phyloP scores from a whole-genome alignment of 805 yeast species.

The Metschnikowia henanensis region DNA sequence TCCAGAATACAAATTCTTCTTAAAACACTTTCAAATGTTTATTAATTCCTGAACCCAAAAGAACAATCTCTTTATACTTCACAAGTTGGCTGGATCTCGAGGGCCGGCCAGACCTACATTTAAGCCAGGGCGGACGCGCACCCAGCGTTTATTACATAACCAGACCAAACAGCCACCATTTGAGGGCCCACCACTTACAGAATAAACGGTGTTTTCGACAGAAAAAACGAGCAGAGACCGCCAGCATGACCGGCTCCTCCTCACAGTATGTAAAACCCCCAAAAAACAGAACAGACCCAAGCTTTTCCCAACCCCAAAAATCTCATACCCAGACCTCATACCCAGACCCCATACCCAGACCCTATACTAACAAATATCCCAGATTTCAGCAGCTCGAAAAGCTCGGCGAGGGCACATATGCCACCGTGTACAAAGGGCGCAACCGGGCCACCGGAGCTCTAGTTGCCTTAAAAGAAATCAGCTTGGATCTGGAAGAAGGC shows the following conservation, averaged over 20 bases:
- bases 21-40: too few species aligned
- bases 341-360: neutral
- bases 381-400: conserved; percentile 66
- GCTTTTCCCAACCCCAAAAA: neutral
- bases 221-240: neutral
- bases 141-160: too few species aligned
- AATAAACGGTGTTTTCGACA: too few species aligned
- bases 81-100: too few species aligned
- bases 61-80: too few species aligned
- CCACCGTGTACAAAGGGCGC: conserved; percentile 96
- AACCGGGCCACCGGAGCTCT: conserved; percentile 83
- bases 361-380: neutral
- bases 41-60: too few species aligned
- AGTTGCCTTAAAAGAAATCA: conserved; percentile 94
- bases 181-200: too few species aligned
- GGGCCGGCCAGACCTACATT: too few species aligned
- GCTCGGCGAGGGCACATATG: conserved; percentile 94
- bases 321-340: neutral
- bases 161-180: too few species aligned
- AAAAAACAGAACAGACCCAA: neutral
- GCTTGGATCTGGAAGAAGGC: conserved; percentile 94
- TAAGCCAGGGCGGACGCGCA: too few species aligned
- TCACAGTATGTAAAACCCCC: conserved; percentile 39
- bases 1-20: too few species aligned
- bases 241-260: conserved; percentile 41